A percentile compares a stretch with the other conserved stretches of the same genome.
Evolutionary conservation across 2,329 filamentous ascomycete species (phyloP).

Genomic region (Microascus cirrosus): DNA sequence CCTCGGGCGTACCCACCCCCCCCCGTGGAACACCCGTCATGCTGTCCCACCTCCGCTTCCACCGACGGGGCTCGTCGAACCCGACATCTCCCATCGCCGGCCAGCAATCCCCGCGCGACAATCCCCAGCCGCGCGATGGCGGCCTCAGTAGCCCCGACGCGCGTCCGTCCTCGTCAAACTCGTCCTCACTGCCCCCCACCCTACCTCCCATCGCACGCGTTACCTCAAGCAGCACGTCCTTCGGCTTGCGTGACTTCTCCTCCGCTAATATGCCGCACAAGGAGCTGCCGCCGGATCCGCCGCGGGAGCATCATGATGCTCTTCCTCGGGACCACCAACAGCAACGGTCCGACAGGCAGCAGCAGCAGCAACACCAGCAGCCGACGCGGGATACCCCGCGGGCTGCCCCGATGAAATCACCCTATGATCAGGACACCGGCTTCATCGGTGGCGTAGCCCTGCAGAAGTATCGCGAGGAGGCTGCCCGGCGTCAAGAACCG

Average conservation of each 20-base stretch:
- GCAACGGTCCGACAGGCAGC: background rate
- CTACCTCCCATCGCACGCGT: slow-evolving; percentile 40
- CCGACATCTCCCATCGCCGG: slow-evolving; percentile 42
- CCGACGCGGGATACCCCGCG: slow-evolving; percentile 15
- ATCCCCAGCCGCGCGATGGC: slow-evolving; percentile 13
- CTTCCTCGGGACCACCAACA: slow-evolving; percentile 4
- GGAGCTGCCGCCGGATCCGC: background rate
- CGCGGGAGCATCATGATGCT: background rate
- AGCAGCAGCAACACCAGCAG: background rate
- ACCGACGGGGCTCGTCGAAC: slow-evolving; percentile 44
- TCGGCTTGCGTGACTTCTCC: slow-evolving; percentile 4
- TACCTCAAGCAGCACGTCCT: slow-evolving; percentile 25
- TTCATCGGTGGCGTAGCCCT: slow-evolving; percentile 47
- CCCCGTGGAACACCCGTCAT: slow-evolving; percentile 16
- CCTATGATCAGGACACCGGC: slow-evolving; percentile 24
- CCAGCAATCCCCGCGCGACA: slow-evolving; percentile 27
- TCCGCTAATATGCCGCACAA: slow-evolving; percentile 9
- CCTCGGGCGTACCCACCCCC: background rate
- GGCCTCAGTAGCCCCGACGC: slow-evolving; percentile 17
- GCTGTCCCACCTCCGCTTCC: slow-evolving; percentile 46
- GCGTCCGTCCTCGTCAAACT: slow-evolving; percentile 20
- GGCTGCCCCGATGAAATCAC: slow-evolving; percentile 18
- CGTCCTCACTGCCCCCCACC: slow-evolving; percentile 29
- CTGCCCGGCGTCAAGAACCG: background rate
- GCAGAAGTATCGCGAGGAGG: slow-evolving; percentile 31